Evolutionary conservation across 2,329 filamentous ascomycete genomes (phyloP), one percentile per base, ranked within the genome.

Genomic region (Penicillium frequentans): DNA sequence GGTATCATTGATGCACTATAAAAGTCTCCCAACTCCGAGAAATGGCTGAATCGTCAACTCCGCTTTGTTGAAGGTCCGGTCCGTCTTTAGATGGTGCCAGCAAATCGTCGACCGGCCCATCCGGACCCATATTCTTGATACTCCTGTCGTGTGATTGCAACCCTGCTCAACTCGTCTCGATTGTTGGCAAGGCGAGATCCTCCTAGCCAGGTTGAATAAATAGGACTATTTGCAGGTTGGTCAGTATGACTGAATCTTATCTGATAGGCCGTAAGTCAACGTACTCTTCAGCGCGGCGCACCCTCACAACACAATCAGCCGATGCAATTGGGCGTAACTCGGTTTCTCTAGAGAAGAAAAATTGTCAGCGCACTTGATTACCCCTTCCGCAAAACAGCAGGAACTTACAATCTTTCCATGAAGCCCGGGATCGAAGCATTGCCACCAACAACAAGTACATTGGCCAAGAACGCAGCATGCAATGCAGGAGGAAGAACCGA

Each of bases 401-500:
- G 19, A 16, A 68, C 78, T 62, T 76, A 87, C 64, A 99, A 72
- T 55, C 95, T 84, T 69, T 91, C 85, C 62, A 92, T 84, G 62
- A 99, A 93, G 0, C 93, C 93, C 1, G 88, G 83, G 26, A 97
- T 86, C 19, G 89, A 80, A 0, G 89, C 84, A 69, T 91, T 96
- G 3, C 95, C 95, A 1, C 95, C 95, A 0, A 97, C 90, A 0
- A 96, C 88, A 3, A 97, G 77, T 4, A 98, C 84, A 64, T 98
- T 99, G 37, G 91, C 89, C 47, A 98, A 76, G 64, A 97, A 83
- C 0, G 87, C 88, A 1, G 92, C 90, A 84, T 91, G 93, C 8
- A 98, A 77, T 0, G 90, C 90, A n/a, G 90, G 82, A 0, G 95
- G 95, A 10, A 98, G 75, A 13, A 81, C 81, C 9, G 85, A 82